A percentile compares a stretch with the other conserved stretches of the same genome.
phyloP scores from a whole-genome alignment of 2,329 filamentous ascomycete genomes.

The Lecanoromycetidae sp. region DNA sequence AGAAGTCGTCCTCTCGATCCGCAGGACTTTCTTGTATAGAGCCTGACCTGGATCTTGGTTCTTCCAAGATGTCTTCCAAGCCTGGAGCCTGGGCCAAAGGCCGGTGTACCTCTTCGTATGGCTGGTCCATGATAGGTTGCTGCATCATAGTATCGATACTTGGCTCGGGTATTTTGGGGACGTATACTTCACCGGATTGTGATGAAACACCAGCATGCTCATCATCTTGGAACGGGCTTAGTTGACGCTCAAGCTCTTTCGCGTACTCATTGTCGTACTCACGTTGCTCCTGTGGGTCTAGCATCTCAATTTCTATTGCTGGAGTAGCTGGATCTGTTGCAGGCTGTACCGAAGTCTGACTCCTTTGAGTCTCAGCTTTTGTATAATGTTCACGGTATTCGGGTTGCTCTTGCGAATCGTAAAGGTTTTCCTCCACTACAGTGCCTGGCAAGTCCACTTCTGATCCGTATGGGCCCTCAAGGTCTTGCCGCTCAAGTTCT shows the following conservation, averaged over 20 bases:
- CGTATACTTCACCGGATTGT: background rate
- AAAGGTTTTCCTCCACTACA: background rate
- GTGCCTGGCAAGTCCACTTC: background rate
- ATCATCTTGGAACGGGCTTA: slow-evolving; percentile 5
- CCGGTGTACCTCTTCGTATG: slow-evolving; percentile 3
- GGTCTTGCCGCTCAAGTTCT: background rate
- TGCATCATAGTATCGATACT: background rate
- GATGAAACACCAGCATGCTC: background rate
- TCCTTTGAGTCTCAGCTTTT: too few relatives aligned
- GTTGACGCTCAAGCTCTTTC: slow-evolving; percentile 11
- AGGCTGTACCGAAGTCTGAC: background rate
- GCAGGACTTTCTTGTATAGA: slow-evolving; percentile 6
- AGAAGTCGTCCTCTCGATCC: background rate
- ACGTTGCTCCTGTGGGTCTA: slow-evolving; percentile 12
- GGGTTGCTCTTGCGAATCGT: background rate
- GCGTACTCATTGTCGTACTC: slow-evolving; percentile 12
- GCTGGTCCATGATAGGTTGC: too few relatives aligned
- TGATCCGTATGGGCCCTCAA: background rate
- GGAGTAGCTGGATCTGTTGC: slow-evolving; percentile 4
- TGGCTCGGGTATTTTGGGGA: background rate
- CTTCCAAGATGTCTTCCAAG: slow-evolving; percentile 15
- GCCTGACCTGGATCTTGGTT: slow-evolving; percentile 5
- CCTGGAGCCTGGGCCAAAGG: slow-evolving; percentile 7
- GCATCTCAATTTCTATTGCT: slow-evolving; percentile 8
- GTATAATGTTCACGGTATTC: background rate